Evolutionary conservation across 2,329 filamentous ascomycete genomes (phyloP).

Genomic region (Talaromyces sp.): DNA sequence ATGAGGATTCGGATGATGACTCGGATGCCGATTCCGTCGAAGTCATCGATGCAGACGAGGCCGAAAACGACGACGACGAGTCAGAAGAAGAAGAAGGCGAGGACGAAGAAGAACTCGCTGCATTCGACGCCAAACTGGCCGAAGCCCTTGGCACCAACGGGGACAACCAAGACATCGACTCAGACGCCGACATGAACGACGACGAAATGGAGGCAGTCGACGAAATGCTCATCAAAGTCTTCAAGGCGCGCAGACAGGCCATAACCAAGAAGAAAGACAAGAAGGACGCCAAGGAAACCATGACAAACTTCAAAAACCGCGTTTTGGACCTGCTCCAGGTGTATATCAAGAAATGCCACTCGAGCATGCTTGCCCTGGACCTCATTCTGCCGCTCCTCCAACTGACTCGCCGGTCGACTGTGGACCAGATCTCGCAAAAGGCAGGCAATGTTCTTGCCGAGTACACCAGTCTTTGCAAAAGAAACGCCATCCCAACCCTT

Average conservation of each 20-base stretch:
- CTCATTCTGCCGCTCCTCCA: slow-evolving; percentile 71
- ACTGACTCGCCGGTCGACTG: slow-evolving; percentile 69
- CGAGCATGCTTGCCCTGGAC: slow-evolving; percentile 61
- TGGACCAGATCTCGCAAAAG: slow-evolving; percentile 69
- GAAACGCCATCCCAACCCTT: slow-evolving; percentile 40
- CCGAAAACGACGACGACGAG: slow-evolving; percentile 14
- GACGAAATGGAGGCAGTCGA: slow-evolving; percentile 92
- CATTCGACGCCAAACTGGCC: slow-evolving; percentile 70
- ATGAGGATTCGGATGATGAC: slow-evolving; percentile 29
- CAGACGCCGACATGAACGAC: slow-evolving; percentile 81
- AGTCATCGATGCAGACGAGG: slow-evolving; percentile 28
- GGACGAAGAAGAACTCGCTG: slow-evolving; percentile 50
- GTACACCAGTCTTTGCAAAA: slow-evolving; percentile 62
- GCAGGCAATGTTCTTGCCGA: slow-evolving; percentile 66
- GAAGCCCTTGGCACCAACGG: slow-evolving; percentile 69
- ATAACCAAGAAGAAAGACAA: slow-evolving; percentile 74
- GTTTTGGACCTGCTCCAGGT: slow-evolving; percentile 83
- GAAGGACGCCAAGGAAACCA: slow-evolving; percentile 79
- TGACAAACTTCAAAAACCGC: slow-evolving; percentile 91
- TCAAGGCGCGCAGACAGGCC: slow-evolving; percentile 68
- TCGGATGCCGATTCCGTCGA: slow-evolving; percentile 19
- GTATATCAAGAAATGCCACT: slow-evolving; percentile 74
- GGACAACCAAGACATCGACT: slow-evolving; percentile 52
- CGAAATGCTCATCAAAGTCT: slow-evolving; percentile 75
- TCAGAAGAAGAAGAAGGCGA: slow-evolving; percentile 41